Evolutionary conservation across 768 basidiomycete genomes (phyloP), one percentile per base, ranked within the genome.

Genomic region (Suillus clintonianus): DNA sequence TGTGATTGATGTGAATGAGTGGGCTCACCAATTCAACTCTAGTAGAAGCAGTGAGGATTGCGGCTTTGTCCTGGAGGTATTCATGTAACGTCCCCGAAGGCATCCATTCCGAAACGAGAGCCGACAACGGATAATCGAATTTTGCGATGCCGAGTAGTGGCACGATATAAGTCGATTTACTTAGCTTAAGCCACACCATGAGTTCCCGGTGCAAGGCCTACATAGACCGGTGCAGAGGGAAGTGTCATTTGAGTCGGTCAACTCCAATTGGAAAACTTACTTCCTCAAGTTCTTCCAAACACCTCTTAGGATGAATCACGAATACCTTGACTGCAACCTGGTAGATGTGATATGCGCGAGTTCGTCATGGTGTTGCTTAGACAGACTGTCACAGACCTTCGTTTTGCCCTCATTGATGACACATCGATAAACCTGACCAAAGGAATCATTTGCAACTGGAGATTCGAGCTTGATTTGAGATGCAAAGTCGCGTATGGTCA

Each of bases 201-300:
- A 71, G 59, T 59, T 72, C 71, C 9, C 68, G 68, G 24, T 59
- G 61, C 11, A 72, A 48, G 19, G 63, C 19, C 71, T 72, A n/a
- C 11, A 24, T 14, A 55, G 14, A 36, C 22, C 14, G 2, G 14
- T 45, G 22, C 15, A 22, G 13, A 36, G 36, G 1, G 3, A 37
- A 13, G 14, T 15, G 3, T 14, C 5, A 41, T 17, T 41, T 41
- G 14, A 27, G 45, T 48, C 36, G 0, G 34, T 4, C 1, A 14
- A 55, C 1, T 22, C 14, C n/a, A 15, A 4, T n/a, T 11, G 13
- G n/a, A 22, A 36, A 34, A 34, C 53, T 11, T n/a, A 36, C 54
- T 22, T 36, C 37, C 11, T 55, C 13, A 9, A 37, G n/a, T 55
- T n/a, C 24, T 8, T 36, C 34, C 54, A 15, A 22, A 22, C 22